phyloP scores from a whole-genome alignment of 805 yeast genomes.

The Wickerhamomyces sydowiorum region DNA sequence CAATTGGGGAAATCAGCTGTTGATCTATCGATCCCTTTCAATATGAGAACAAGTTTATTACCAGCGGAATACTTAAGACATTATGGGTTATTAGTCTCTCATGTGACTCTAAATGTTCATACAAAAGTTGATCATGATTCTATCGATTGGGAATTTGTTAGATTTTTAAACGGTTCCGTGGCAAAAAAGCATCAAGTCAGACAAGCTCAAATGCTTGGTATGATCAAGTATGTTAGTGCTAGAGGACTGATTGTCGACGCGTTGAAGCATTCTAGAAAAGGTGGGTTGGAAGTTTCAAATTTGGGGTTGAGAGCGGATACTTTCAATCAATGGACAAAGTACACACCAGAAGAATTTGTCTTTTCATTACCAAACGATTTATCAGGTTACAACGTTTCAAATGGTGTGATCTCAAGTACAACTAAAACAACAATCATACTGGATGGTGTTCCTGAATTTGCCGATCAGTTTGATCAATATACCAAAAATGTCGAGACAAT shows the following conservation, averaged over 20 bases:
- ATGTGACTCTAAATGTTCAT: neutral
- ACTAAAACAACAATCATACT: neutral
- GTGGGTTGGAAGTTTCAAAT: neutral
- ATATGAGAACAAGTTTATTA: neutral
- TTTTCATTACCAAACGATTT: neutral
- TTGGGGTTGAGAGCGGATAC: neutral
- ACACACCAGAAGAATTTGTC: neutral
- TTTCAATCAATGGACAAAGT: neutral
- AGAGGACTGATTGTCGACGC: neutral
- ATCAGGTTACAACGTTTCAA: neutral
- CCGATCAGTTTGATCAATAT: neutral
- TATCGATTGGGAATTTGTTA: neutral
- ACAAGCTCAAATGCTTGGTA: neutral
- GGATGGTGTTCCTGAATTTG: neutral
- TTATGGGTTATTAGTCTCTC: neutral
- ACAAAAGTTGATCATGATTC: neutral
- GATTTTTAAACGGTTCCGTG: neutral
- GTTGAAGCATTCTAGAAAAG: neutral
- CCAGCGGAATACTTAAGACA: neutral
- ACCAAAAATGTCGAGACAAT: neutral
- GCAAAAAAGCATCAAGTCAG: neutral
- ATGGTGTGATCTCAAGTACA: neutral
- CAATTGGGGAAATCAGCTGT: neutral
- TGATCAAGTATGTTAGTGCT: neutral
- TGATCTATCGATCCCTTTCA: neutral